These are phyloP conservation scores for Haberlea rhodopensis DNA, from an alignment of 257 asterid genomes.

Conservation along the genomic window DNA sequence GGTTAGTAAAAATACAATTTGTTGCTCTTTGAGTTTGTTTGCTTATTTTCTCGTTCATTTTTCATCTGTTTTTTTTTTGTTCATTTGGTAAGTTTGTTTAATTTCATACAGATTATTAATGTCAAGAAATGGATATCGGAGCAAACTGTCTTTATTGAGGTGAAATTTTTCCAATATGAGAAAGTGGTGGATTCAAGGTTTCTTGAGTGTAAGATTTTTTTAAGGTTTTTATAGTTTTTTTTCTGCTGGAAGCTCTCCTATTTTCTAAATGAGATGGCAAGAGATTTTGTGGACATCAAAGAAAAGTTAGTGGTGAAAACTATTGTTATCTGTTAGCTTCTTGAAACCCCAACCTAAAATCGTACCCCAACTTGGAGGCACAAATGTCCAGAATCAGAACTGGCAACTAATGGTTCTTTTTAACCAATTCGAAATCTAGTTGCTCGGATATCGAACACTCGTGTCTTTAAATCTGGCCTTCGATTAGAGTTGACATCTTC, in stretches of 20 bases:
- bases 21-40: neutral
- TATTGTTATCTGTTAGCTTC: conserved; percentile 4
- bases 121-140: conserved; percentile 1
- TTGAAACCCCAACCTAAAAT: too few species aligned
- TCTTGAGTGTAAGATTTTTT: neutral
- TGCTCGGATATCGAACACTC: neutral
- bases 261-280: conserved; percentile 1
- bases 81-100: conserved; percentile 18
- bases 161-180: conserved; percentile 7
- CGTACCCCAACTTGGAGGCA: too few species aligned
- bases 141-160: conserved; percentile 19
- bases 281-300: conserved; percentile 26
- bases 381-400: too few species aligned
- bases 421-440: neutral
- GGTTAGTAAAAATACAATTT: conserved; percentile 43
- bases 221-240: neutral
- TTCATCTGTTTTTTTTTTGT: neutral
- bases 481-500: neutral
- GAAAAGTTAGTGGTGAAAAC: conserved; percentile 25
- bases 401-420: too few species aligned
- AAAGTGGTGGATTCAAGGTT: neutral
- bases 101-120: conserved; percentile 44
- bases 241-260: neutral
- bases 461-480: too few species aligned
- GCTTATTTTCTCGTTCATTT: neutral